Conservation (phyloP, 2,329 filamentous ascomycete species). For the Sporothrix luriei region DNA sequence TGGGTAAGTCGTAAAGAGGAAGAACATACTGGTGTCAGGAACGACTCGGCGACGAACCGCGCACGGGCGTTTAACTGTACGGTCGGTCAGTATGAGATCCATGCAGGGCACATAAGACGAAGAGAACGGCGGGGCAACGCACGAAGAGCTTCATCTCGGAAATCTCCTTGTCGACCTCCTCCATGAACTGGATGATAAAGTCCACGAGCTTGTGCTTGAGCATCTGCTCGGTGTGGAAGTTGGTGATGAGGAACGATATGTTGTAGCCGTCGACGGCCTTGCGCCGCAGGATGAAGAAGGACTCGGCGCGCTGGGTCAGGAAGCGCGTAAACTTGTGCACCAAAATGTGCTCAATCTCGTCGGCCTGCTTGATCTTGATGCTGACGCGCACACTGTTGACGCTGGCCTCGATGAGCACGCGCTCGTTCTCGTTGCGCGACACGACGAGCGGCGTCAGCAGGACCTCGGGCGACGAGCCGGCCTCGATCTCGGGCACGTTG, state of each 20-base stretch:
- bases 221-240: constrained; percentile 98
- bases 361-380: constrained; percentile 99
- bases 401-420: constrained; percentile 91
- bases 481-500: constrained; percentile 97
- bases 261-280: constrained; percentile 99
- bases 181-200: constrained; percentile 99
- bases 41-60: constrained; percentile 97
- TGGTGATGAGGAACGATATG: constrained; percentile 97
- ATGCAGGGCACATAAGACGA: constrained; percentile 17
- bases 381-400: constrained; percentile 96
- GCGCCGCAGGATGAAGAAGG: constrained; percentile 92
- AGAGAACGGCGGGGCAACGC: constrained; percentile 37
- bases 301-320: constrained; percentile 92
- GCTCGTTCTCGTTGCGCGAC: constrained; percentile 94
- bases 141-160: constrained; percentile 99
- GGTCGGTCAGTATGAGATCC: constrained; percentile 26
- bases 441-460: constrained; percentile 88
- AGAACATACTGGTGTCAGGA: constrained; percentile 71
- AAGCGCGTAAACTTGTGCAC: constrained; percentile 99
- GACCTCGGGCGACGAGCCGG: constrained; percentile 87
- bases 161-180: constrained; percentile 99
- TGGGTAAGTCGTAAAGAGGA: too few species aligned
- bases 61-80: constrained; percentile 87
- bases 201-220: constrained; percentile 98
- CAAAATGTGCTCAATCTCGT: constrained; percentile 97